Conservation (phyloP, 2,329 filamentous ascomycete species). For the Neofusicoccum umdonicola region DNA sequence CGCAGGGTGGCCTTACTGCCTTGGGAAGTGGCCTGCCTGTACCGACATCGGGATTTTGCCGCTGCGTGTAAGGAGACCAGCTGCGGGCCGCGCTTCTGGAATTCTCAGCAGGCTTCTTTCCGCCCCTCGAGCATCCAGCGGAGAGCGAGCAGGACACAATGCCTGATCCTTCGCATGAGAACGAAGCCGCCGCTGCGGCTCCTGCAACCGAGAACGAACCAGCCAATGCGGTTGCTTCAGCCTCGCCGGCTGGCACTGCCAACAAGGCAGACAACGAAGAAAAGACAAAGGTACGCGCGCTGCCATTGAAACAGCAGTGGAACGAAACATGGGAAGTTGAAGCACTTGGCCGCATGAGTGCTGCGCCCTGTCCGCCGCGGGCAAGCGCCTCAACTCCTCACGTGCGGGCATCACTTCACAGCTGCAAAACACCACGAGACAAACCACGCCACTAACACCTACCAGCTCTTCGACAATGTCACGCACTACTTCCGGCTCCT, state of each 20-base stretch:
- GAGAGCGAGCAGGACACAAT: not conserved
- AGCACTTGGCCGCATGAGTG: too few species aligned
- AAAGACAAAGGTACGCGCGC: not conserved
- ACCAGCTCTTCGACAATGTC: constrained; percentile 26
- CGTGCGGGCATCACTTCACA: too few species aligned
- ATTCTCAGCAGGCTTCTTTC: not conserved
- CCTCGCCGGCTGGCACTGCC: not conserved
- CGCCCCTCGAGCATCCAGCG: not conserved
- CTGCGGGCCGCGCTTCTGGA: too few species aligned
- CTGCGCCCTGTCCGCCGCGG: too few species aligned
- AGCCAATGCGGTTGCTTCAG: not conserved
- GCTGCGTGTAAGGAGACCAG: too few species aligned
- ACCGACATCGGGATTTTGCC: not conserved
- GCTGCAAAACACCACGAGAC: too few species aligned
- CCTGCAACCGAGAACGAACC: not conserved
- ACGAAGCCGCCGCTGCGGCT: not conserved
- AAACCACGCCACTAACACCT: not conserved
- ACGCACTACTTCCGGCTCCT: constrained; percentile 23
- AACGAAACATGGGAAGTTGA: too few species aligned
- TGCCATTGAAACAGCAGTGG: not conserved
- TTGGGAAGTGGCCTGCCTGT: not conserved
- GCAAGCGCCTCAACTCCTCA: too few species aligned
- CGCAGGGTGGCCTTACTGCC: not conserved
- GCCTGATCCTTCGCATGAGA: not conserved
- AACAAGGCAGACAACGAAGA: not conserved